These are phyloP conservation scores for Nectriaceae sp. DNA, from an alignment of 2,329 filamentous ascomycete species.

Conservation along the genomic window DNA sequence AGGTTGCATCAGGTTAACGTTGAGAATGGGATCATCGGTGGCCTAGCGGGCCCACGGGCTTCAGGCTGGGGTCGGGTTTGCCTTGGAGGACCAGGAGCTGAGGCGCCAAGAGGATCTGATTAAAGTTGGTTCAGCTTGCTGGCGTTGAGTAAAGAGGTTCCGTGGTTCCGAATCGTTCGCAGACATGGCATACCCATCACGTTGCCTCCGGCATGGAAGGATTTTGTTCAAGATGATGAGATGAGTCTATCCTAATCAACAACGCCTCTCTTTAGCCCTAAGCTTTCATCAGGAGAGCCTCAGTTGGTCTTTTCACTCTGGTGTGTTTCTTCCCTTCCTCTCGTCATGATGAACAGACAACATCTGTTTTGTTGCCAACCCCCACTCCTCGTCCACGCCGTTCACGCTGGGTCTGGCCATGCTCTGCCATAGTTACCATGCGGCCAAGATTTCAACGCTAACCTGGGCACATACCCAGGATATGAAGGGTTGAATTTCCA, in stretches of 20 bases:
- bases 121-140: background rate
- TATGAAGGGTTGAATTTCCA: conserved; percentile 11
- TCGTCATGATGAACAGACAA: background rate
- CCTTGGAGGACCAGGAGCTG: background rate
- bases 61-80: conserved; percentile 3
- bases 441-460: conserved; percentile 13
- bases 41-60: conserved; percentile 8
- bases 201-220: too few relatives aligned
- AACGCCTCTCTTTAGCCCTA: too few relatives aligned
- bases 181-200: too few relatives aligned
- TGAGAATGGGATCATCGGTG: conserved; percentile 14
- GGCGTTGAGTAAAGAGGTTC: too few relatives aligned
- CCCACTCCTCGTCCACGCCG: background rate
- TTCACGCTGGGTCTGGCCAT: background rate
- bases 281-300: too few relatives aligned
- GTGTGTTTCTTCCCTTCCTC: too few relatives aligned
- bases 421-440: background rate
- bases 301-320: too few relatives aligned
- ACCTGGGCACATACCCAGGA: background rate
- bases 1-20: conserved; percentile 8
- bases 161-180: too few relatives aligned
- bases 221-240: too few relatives aligned
- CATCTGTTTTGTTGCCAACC: background rate
- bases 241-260: too few relatives aligned
- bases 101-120: background rate